A percentile compares a stretch with the other conserved stretches of the same genome.
These are phyloP conservation scores for Sporothrix luriei DNA, from an alignment of 2,329 filamentous ascomycete genomes.

Conservation along the genomic window DNA sequence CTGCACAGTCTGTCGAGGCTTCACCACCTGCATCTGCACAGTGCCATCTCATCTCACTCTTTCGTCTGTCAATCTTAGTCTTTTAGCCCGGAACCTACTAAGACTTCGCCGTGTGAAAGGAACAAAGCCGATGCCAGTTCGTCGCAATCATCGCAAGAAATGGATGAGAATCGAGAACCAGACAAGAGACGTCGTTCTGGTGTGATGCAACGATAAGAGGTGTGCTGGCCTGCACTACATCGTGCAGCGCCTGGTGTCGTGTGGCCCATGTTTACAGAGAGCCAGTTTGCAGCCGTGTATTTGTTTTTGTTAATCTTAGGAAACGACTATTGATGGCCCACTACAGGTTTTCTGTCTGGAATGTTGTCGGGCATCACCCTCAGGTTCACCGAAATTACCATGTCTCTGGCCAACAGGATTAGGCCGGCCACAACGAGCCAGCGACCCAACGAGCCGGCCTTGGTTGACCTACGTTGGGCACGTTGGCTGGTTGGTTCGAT, in stretches of 20 bases:
- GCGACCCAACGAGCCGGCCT: no score
- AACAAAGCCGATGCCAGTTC: neutral
- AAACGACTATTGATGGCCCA: neutral
- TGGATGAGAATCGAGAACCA: neutral
- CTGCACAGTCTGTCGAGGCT: neutral
- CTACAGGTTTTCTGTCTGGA: neutral
- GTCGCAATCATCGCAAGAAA: no score
- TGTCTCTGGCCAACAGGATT: neutral
- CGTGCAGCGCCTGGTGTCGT: conserved; percentile 10
- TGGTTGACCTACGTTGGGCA: neutral
- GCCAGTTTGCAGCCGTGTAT: neutral
- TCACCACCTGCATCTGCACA: neutral
- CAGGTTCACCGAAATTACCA: neutral
- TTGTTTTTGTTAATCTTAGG: neutral
- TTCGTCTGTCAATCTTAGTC: neutral
- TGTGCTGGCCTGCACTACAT: neutral
- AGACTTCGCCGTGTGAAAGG: neutral
- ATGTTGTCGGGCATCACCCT: neutral
- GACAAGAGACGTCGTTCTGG: neutral
- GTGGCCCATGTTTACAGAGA: conserved; percentile 11
- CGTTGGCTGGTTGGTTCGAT: neutral
- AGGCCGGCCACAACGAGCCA: no score
- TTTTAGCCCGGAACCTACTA: neutral
- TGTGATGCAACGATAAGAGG: conserved; percentile 14
- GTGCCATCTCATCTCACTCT: neutral